Evolutionary conservation across 768 basidiomycete species (phyloP).

Genomic region (Leccinum obscurum): DNA sequence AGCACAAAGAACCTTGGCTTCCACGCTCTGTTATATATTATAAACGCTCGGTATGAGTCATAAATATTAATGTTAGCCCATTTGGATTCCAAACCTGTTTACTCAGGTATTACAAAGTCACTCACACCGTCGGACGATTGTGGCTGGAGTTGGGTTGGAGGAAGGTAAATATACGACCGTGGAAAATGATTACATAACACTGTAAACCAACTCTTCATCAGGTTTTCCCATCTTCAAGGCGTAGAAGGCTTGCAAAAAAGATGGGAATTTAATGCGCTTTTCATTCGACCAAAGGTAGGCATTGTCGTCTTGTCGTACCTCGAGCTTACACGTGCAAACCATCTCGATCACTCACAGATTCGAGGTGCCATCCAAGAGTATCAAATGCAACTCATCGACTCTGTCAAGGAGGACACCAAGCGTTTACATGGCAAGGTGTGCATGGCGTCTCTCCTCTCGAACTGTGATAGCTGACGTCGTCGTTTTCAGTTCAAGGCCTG

Average conservation of each 20-base stretch:
- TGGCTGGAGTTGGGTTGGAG: too few relatives aligned
- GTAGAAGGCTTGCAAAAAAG: too few relatives aligned
- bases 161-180: too few relatives aligned
- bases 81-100: too few relatives aligned
- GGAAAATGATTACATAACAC: too few relatives aligned
- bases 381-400: conserved; percentile 97
- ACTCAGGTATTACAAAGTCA: too few relatives aligned
- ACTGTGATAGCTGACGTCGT: conserved; percentile 1
- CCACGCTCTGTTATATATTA: neutral
- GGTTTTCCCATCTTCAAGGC: too few relatives aligned
- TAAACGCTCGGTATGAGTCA: neutral
- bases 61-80: neutral
- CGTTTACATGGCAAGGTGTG: conserved; percentile 86
- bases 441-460: neutral
- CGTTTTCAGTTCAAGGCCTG: conserved; percentile 24
- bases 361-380: conserved; percentile 99
- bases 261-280: conserved; percentile 28
- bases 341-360: conserved; percentile 50
- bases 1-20: neutral
- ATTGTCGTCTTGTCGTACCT: neutral
- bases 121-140: too few relatives aligned
- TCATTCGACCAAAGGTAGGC: conserved; percentile 89
- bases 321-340: neutral
- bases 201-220: too few relatives aligned
- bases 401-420: conserved; percentile 98